Base-by-base conservation (phyloP, 768 basidiomycete species). In the Boletus patriciae region DNA sequence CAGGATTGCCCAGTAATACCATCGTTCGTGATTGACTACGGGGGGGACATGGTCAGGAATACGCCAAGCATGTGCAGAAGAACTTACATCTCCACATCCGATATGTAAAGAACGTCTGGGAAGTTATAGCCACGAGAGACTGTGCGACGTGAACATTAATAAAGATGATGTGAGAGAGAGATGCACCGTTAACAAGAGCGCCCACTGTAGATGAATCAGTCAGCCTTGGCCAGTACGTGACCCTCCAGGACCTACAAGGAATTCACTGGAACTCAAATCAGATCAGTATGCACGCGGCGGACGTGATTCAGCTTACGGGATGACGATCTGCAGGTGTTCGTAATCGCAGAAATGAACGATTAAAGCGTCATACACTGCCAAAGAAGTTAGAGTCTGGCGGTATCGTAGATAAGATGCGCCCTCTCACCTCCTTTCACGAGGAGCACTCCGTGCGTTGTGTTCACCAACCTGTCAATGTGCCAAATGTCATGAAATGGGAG, bases 21-120 rank as follows among this genome's bases (percentile, higher is more conserved):
- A 41, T 36, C 16, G 44, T 25, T 13, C 25, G 15, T 49, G 47
- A n/a, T 23, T 41, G 37, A 60, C 59, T 61, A n/a, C 8, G 18
- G 45, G 25, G 2, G 33, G 0, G n/a, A 21, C 16, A 23, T 34
- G n/a, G 10, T 46, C 23, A 18, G 16, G 1, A 36, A 18, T 12
- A 16, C 9, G 18, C 10, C 36, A 16, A 31, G 34, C 13, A 34
- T 25, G 31, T 27, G 23, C 21, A 23, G 21, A 45, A 54, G 6
- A 12, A 47, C 52, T 21, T 10, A 58, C 60, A 55, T 33, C 10
- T 62, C 55, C 55, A 61, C 31, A 62, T 50, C 12, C 60, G 52
- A 37, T 42, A 55, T 10, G 50, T 52, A 42, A 62, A 55, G 38
- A 55, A 62, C 33, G 42, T 31, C 11, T 55, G 52, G 18, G 42